Base-by-base conservation (phyloP, 192 early-diverging fungal genomes). In the Phlyctochytrium planicorne region DNA sequence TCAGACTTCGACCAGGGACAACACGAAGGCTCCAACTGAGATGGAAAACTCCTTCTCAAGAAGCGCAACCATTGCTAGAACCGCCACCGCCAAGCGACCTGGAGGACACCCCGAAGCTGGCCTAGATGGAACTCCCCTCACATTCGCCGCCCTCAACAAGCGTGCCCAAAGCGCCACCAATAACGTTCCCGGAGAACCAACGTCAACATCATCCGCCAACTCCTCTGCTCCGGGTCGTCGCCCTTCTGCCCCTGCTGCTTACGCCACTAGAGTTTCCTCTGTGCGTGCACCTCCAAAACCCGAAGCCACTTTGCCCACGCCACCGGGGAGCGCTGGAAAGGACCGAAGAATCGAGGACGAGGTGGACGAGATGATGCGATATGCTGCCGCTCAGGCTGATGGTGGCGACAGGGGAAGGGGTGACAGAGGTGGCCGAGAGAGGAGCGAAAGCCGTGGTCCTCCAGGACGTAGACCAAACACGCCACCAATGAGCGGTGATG, bases 1-100 rank as follows among this genome's bases (percentile, higher is more conserved):
- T 59, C 59, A 67, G 52, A 75, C 68, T 24, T 40, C 70, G 14
- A 6, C 27, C 20, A 12, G 55, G 12, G 27, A 57, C 27, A 57
- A 57, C 20, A 25, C 55, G 14, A 14, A 57, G 31, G 63, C 50
- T 23, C 55, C 68, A 35, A 35, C n/a, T 20, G 50, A 60, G 17
- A 69, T 35, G 56, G 36, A 59, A 4, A 59, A 34, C 16, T 32
- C 59, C 34, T 53, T 72, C 1, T n/a, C 34, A 35, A 12, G 55
- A 12, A 57, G 12, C 55, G 55, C 55, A 10, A 64, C 62, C 2
- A 65, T 0, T 16, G 65, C 37, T 20, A 25, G 20, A 1, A 33
- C 4, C 4, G 50, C 64, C 29, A 27, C 2, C 2, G 4, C 33
- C 2, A 2, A 3, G 20, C 2, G 59, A 2, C 3, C 29, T 32